Base-by-base conservation (phyloP, 2,329 filamentous ascomycete genomes). In the Aspergillus ustus region DNA sequence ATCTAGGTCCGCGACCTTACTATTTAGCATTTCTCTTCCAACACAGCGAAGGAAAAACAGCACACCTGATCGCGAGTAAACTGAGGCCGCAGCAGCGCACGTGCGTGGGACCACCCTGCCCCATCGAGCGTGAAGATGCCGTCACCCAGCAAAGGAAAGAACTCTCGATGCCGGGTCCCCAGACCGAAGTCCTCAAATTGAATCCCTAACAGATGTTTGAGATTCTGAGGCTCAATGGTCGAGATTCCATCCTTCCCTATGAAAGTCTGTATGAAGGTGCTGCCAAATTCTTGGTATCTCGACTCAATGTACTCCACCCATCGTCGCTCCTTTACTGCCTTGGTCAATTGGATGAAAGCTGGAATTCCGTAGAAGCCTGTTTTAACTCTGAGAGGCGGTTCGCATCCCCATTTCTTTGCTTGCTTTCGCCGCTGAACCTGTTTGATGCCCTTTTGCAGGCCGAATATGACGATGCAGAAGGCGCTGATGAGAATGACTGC, bases 141-240 rank as follows among this genome's bases (percentile, higher is more conserved):
- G 78, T 77, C 74, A 1, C 78, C 78, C 4, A 80, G 66, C 48
- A 80, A 65, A 1, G 78, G 78, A 28, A 69, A 69, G 60, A 75
- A 74, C 78, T 93, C 87, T 25, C 91, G 90, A 31, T 96, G 80
- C 67, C 94, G 78, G 62, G 88, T 81, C 6, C 93, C 92, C 73
- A 97, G 92, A 66, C 91, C 90, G 68, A 89, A 97, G 69, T 95
- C 91, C 52, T 79, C 78, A 73, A 97, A 97, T 71, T 96, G 91
- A 0, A 89, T 91, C 0, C 92, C 91, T 8, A 97, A 81, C 25
- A 97, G 83, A 8, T 92, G 91, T 75, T 96, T 96, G 79, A 96
- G 87, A 73, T 96, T 96, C 60, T 78, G 73, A 5, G 78, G 77
- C 7, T 80, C 78, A 20, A 69, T 70, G 1, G 77, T 79, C 4